Conservation (phyloP, 1,139 yeast genomes). For the Yamadazyma diospyri region DNA sequence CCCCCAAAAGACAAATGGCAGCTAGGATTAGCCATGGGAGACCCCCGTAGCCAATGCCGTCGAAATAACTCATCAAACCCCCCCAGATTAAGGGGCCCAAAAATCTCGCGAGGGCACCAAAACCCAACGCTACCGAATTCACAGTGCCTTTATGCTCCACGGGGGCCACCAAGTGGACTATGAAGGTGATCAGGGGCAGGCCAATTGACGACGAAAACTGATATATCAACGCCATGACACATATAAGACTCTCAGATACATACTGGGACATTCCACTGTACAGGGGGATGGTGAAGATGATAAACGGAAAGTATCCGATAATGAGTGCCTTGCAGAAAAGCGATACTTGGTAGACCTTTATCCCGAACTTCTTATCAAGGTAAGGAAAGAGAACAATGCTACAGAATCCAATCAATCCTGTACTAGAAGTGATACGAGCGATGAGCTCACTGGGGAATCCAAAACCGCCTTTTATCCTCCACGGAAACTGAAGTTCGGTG, state of each 20-base stretch:
- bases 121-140: constrained; percentile 46
- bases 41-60: constrained; percentile 2
- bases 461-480: constrained; percentile 24
- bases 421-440: constrained; percentile 50
- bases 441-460: constrained; percentile 38
- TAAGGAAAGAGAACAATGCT: constrained; percentile 51
- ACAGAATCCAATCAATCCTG: constrained; percentile 54
- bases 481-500: constrained; percentile 30
- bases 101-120: constrained; percentile 54
- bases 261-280: constrained; percentile 21
- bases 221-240: constrained; percentile 24
- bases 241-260: constrained; percentile 22
- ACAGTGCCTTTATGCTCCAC: constrained; percentile 46
- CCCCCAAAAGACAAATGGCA: constrained; percentile 1
- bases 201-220: constrained; percentile 27
- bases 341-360: constrained; percentile 44
- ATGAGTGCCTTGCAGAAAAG: constrained; percentile 31
- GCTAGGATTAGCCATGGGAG: constrained; percentile 3
- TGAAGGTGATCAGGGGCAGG: constrained; percentile 18
- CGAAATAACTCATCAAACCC: constrained; percentile 39
- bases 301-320: constrained; percentile 33
- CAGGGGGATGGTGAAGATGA: constrained; percentile 39
- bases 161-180: constrained; percentile 46
- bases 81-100: constrained; percentile 61
- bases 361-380: constrained; percentile 48